Base-by-base conservation (phyloP, 2,329 filamentous ascomycete genomes). In the Colletotrichum sp. region DNA sequence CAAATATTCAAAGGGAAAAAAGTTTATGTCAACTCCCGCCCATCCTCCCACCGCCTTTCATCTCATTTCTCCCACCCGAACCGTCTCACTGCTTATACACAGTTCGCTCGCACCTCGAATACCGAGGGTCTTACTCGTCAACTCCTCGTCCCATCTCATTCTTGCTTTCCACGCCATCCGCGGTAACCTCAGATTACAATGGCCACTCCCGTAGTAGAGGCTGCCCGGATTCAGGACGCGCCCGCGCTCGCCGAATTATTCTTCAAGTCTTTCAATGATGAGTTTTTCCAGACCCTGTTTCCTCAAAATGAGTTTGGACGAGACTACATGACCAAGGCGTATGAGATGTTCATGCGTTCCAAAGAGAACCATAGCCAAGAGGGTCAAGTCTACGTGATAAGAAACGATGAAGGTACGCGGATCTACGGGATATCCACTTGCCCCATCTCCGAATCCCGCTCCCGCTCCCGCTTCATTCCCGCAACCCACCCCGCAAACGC, bases 301-400 rank as follows among this genome's bases (percentile, higher is more conserved):
- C 74, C 74, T n/a, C 74, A 36, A 16, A 76, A 77, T 24, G 36
- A 71, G 13, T 48, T 73, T 14, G 78, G 78, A 28, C 69, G 58
- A 21, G 66, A 43, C 5, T 77, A 74, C 13, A 63, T 71, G 13
- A 70, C 36, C 63, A 38, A 65, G 9, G 69, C 75, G 4, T 73
- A 61, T 16, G 36, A 59, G n/a, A 28, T 43, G 8, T 77, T 77
- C 48, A 70, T 73, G 36, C 26, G 68, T 16, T 76, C 69, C 10
- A 76, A 68, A 48, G 34, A 61, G 34, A 48, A 68, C 24, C 52
- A 58, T 8, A 48, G 24, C 7, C 65, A 67, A 63, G 75, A 76
- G 55, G 76, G 26, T 28, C 56, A 52, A 24, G 66, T 76, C 43
- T 73, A 64, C n/a, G 73, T 77, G 9, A 71, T 75, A 13, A 62